These are phyloP conservation scores for Xylaria sp. DNA, from an alignment of 2,329 filamentous ascomycete genomes.

Conservation along the genomic window DNA sequence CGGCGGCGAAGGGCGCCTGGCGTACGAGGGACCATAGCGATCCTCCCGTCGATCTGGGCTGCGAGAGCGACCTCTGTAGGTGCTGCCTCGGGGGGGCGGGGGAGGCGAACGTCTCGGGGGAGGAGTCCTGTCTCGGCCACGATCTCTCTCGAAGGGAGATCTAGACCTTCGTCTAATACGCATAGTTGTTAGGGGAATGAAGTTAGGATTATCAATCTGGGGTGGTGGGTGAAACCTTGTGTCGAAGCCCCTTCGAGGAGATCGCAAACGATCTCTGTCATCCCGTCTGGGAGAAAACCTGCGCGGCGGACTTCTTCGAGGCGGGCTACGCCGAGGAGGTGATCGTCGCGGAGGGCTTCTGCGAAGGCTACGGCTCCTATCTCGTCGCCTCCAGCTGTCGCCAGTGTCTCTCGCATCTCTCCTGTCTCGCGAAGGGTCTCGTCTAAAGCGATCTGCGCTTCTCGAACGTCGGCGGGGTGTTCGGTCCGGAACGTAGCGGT, in stretches of 20 bases:
- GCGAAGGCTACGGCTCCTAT: conserved; percentile 43
- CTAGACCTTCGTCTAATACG: conserved; percentile 54
- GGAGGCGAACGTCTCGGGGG: conserved; percentile 42
- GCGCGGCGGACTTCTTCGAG: conserved; percentile 39
- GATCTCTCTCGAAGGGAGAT: conserved; percentile 55
- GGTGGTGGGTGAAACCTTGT: conserved; percentile 40
- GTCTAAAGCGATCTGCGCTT: conserved; percentile 45
- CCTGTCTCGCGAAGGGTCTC: conserved; percentile 41
- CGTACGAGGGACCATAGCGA: conserved; percentile 42
- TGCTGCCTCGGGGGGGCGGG: conserved; percentile 42
- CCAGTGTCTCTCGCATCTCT: conserved; percentile 15
- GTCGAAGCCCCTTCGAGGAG: conserved; percentile 45
- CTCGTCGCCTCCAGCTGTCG: conserved; percentile 44
- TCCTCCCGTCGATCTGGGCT: conserved; percentile 53
- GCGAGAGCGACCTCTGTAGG: conserved; percentile 58
- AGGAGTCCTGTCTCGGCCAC: conserved; percentile 39
- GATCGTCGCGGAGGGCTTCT: conserved; percentile 42
- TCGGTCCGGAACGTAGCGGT: conserved; percentile 47
- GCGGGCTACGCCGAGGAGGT: conserved; percentile 38
- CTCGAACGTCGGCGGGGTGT: conserved; percentile 47
- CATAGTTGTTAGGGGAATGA: conserved; percentile 33
- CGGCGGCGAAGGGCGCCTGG: conserved; percentile 51
- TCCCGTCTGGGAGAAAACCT: conserved; percentile 42
- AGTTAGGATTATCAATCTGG: conserved; percentile 29
- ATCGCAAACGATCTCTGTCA: conserved; percentile 44